Evolutionary conservation across 2,329 filamentous ascomycete genomes (phyloP), one percentile per base, ranked within the genome.

Genomic region (Cladophialophora yegresii): DNA sequence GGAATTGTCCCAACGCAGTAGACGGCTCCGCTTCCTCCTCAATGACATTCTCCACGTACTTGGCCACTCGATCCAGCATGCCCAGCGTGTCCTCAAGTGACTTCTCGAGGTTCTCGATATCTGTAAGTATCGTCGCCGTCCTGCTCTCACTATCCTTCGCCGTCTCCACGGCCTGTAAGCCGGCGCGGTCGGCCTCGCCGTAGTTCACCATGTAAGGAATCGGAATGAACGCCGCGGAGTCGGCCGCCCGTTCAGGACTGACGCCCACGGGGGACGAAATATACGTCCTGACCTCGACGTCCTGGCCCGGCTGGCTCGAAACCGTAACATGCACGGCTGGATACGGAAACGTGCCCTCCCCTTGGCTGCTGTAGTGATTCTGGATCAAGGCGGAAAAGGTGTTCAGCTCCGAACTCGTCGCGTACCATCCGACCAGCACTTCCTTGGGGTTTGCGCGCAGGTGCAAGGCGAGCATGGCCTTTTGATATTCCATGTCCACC

Each of bases 401-500:
- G 87, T 99, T 98, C 75, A 99, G 87, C 81, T 98, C 93, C 78
- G 91, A 89, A 75, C 90, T 93, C 56, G 95, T 99, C 69, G 95
- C 96, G 82, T 99, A 99, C 95, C 95, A 99, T 75, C 95, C 95
- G 67, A 99, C 89, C 64, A 99, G 86, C 61, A 92, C 87, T 80
- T 99, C 95, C 79, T 92, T 91, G 57, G 95, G 95, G 78, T 92
- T 90, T 63, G 93, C 93, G 81, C 93, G 93, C 72, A 98, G 87
- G 77, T 96, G 93, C 73, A 99, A 84, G 65, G 91, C 89, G 64
- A 98, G 88, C 95, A 99, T 99, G 79, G 93, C 93, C 86, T 98
- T 98, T 82, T 99, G 95, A 81, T 98, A 99, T 81, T 99, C 95
- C 85, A 99, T 96, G 77, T 99, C 95, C 70, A 99, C 95, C 81